Conservation (phyloP, 2,329 filamentous ascomycete genomes). For the Diaporthe citrichinensis region DNA sequence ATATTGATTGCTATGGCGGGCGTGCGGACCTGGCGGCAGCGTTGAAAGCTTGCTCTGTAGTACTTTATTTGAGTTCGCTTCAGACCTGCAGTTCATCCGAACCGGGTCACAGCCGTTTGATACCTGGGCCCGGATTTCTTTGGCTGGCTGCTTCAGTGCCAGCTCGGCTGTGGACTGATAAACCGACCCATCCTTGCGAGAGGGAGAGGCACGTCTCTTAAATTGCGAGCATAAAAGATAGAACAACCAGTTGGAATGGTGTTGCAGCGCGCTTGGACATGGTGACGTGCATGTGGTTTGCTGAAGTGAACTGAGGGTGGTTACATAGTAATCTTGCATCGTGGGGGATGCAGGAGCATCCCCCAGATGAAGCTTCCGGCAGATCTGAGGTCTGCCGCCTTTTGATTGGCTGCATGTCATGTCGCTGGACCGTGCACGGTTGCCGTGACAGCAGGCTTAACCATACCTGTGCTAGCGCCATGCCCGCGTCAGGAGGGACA, state of each 20-base stretch:
- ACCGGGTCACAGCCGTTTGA: not conserved
- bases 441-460: conserved; percentile 44
- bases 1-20: not conserved
- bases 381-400: conserved; percentile 18
- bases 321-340: conserved; percentile 13
- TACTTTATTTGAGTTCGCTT: not conserved
- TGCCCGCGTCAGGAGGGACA: conserved; percentile 44
- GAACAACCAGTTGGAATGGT: not conserved
- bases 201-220: not conserved
- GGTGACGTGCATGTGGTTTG: conserved; percentile 24
- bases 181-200: not conserved
- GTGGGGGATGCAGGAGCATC: conserved; percentile 5
- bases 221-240: not conserved
- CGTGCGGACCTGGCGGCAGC: not conserved
- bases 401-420: conserved; percentile 24
- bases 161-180: not conserved
- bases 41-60: not conserved
- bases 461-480: conserved; percentile 42
- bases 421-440: conserved; percentile 43
- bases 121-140: not conserved
- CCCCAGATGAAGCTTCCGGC: conserved; percentile 22
- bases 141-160: not conserved
- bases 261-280: not conserved
- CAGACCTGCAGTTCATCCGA: conserved; percentile 12
- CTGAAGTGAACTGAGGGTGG: conserved; percentile 2